These are phyloP conservation scores for Trichoderma pleuroti DNA, from an alignment of 2,329 filamentous ascomycete genomes.

Conservation along the genomic window DNA sequence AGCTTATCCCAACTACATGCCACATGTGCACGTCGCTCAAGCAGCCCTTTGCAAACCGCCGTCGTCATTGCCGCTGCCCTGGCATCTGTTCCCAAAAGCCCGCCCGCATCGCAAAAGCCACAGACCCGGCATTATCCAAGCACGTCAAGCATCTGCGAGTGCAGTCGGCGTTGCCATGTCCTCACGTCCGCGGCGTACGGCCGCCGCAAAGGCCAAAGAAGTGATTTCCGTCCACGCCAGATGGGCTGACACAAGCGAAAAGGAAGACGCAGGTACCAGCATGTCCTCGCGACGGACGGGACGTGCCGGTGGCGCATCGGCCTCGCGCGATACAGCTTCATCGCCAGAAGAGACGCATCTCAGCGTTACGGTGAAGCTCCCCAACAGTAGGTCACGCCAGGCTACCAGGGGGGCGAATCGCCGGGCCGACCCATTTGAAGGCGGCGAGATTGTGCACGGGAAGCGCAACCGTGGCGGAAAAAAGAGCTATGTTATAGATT, in stretches of 20 bases:
- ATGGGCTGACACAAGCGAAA: slow-evolving; percentile 40
- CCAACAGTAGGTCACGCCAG: slow-evolving; percentile 51
- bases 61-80: background rate
- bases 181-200: slow-evolving; percentile 46
- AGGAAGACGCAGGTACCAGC: slow-evolving; percentile 33
- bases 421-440: slow-evolving; percentile 39
- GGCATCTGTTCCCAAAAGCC: background rate
- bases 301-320: slow-evolving; percentile 41
- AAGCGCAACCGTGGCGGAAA: slow-evolving; percentile 54
- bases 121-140: background rate
- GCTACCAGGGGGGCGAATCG: slow-evolving; percentile 41
- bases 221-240: slow-evolving; percentile 41
- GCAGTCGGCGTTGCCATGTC: slow-evolving; percentile 36
- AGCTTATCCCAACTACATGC: slow-evolving; percentile 17
- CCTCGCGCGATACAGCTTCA: slow-evolving; percentile 44
- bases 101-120: background rate
- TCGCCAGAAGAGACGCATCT: slow-evolving; percentile 45
- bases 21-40: slow-evolving; percentile 1
- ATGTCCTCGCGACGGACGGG: slow-evolving; percentile 54
- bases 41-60: background rate
- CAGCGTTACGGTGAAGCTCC: slow-evolving; percentile 49
- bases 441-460: slow-evolving; percentile 47
- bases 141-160: slow-evolving; percentile 2
- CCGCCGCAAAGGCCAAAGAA: slow-evolving; percentile 42
- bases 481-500: slow-evolving; percentile 60